Evolutionary conservation across 2,329 filamentous ascomycete genomes (phyloP).

Genomic region (Sclerotinia sclerotiorum): DNA sequence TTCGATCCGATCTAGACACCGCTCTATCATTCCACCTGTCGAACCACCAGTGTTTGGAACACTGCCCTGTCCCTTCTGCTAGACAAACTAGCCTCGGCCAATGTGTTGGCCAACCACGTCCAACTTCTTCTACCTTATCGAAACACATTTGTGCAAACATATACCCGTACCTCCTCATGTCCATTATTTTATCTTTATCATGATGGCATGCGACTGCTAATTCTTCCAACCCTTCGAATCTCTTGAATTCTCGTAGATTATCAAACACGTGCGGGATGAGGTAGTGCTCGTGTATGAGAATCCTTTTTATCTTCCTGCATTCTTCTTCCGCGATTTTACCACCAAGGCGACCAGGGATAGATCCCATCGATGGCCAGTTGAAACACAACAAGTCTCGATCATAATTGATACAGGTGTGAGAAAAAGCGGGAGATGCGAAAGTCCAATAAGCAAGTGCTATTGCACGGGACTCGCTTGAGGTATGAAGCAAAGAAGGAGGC

Average conservation of each 20-base stretch:
- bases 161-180: slow-evolving; percentile 14
- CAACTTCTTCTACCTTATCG: not conserved
- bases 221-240: slow-evolving; percentile 14
- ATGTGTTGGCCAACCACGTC: slow-evolving; percentile 4
- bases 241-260: slow-evolving; percentile 13
- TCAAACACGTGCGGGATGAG: slow-evolving; percentile 18
- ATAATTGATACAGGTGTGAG: slow-evolving; percentile 15
- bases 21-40: slow-evolving; percentile 8
- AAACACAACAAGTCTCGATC: slow-evolving; percentile 18
- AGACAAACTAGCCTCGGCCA: slow-evolving; percentile 14
- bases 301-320: slow-evolving; percentile 11
- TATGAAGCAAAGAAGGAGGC: slow-evolving; percentile 10
- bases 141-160: slow-evolving; percentile 18
- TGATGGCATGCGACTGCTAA: slow-evolving; percentile 11
- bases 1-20: slow-evolving; percentile 7
- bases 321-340: slow-evolving; percentile 10
- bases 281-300: slow-evolving; percentile 17
- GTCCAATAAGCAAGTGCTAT: slow-evolving; percentile 14
- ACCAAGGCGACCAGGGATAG: slow-evolving; percentile 9
- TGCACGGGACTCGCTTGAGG: slow-evolving; percentile 20
- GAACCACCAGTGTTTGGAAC: slow-evolving; percentile 14
- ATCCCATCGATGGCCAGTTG: slow-evolving; percentile 16
- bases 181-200: slow-evolving; percentile 9
- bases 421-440: slow-evolving; percentile 6
- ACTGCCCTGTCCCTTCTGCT: slow-evolving; percentile 1